These are phyloP conservation scores for Podospora appendiculata DNA, from an alignment of 495 filamentous ascomycete genomes.

Conservation along the genomic window DNA sequence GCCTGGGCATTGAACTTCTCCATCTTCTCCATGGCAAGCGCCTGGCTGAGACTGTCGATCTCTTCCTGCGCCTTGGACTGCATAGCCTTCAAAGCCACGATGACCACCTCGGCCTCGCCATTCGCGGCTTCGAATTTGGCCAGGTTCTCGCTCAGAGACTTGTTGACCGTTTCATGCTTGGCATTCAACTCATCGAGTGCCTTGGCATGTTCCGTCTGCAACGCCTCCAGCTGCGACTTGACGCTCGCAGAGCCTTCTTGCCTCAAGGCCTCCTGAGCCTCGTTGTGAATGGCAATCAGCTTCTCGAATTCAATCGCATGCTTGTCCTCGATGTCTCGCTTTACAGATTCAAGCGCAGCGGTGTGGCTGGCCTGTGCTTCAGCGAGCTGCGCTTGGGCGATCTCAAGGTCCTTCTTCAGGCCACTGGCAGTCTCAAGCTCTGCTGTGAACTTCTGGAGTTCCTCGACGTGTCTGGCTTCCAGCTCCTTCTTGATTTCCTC, in stretches of 20 bases:
- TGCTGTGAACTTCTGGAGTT: conserved; percentile 17
- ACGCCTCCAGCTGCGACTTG: conserved; percentile 28
- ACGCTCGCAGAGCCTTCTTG: conserved; percentile 21
- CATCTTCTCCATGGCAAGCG: conserved; percentile 47
- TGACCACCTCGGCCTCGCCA: conserved; percentile 10
- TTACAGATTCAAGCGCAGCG: conserved; percentile 29
- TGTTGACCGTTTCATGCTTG: conserved; percentile 20
- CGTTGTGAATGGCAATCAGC: conserved; percentile 34
- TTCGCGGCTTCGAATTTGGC: conserved; percentile 15
- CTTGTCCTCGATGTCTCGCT: conserved; percentile 34
- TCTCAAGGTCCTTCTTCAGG: conserved; percentile 25
- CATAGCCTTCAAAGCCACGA: conserved; percentile 20
- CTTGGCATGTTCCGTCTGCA: conserved; percentile 33
- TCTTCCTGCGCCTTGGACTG: conserved; percentile 34
- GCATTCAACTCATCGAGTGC: conserved; percentile 34
- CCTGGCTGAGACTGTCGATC: conserved; percentile 33
- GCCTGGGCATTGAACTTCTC: conserved; percentile 46
- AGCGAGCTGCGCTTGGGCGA: conserved; percentile 30
- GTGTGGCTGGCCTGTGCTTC: conserved; percentile 31
- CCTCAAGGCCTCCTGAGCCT: conserved; percentile 33
- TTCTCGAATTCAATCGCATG: conserved; percentile 43
- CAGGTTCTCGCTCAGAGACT: conserved; percentile 13
- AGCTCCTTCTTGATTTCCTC: conserved; percentile 19
- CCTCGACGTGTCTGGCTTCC: conserved; percentile 9
- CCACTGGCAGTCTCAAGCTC: not conserved